Percentiles rank a stretch among this genome's conserved stretches.
These are phyloP conservation scores for Solanum lignicaule DNA, from an alignment of 257 asterid species.

Conservation along the genomic window DNA sequence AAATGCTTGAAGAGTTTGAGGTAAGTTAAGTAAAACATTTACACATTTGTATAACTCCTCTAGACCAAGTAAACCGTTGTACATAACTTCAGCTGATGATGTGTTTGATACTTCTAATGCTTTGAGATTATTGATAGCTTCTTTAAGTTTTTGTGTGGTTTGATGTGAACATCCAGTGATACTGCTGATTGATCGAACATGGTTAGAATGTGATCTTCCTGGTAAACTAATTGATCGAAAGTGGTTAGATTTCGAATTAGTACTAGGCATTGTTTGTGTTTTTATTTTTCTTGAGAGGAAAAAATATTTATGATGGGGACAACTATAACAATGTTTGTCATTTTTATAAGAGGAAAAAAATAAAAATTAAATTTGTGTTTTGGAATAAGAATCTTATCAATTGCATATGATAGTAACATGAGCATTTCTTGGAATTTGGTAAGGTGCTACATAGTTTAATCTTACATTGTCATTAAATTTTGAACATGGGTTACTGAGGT, in stretches of 20 bases:
- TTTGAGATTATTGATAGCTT: slow-evolving; percentile 11
- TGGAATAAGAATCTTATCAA: slow-evolving; percentile 1
- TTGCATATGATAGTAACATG: slow-evolving; percentile 6
- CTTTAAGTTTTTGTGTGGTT: slow-evolving; percentile 11
- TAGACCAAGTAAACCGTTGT: slow-evolving; percentile 1
- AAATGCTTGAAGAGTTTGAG: slow-evolving; percentile 11
- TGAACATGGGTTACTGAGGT: not conserved
- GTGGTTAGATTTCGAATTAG: slow-evolving; percentile 1
- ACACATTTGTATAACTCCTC: slow-evolving; percentile 7
- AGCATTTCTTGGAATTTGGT: slow-evolving; percentile 6
- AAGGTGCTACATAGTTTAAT: not conserved
- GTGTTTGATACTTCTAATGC: not conserved
- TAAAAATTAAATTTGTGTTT: not conserved
- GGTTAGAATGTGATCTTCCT: slow-evolving; percentile 10
- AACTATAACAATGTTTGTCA: not conserved
- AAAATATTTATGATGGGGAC: not conserved
- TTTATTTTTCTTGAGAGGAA: not conserved
- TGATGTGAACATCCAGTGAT: slow-evolving; percentile 22
- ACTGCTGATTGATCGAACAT: slow-evolving; percentile 20
- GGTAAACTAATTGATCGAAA: not conserved
- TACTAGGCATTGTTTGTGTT: not conserved
- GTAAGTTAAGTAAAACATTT: slow-evolving; percentile 9
- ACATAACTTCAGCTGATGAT: not conserved
- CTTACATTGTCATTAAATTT: not conserved
- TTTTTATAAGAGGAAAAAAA: not conserved